Conservation (phyloP, 371 early-diverging fungal genomes). For the Synchytrium microbalum region DNA sequence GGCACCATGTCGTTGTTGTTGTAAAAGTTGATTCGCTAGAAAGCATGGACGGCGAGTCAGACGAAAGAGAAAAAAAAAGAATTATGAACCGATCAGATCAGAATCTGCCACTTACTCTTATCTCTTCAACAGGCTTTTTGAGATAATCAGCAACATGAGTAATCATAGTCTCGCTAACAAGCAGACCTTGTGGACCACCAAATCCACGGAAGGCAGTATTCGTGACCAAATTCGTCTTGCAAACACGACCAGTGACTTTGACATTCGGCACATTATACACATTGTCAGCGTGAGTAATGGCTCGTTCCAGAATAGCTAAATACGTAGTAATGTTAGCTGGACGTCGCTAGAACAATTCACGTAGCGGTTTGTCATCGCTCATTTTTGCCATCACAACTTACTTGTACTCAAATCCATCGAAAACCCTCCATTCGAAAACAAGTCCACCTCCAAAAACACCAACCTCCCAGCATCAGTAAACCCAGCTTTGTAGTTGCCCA, state of each 20-base stretch:
- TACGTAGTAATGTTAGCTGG: background rate
- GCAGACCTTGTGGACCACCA: slow-evolving; percentile 71
- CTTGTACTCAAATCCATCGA: slow-evolving; percentile 23
- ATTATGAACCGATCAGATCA: background rate
- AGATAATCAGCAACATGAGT: slow-evolving; percentile 58
- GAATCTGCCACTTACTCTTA: slow-evolving; percentile 29
- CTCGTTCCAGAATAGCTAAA: slow-evolving; percentile 60
- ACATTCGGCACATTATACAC: slow-evolving; percentile 61
- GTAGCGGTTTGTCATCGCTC: background rate
- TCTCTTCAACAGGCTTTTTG: slow-evolving; percentile 40
- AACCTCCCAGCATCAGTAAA: slow-evolving; percentile 53
- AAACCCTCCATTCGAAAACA: slow-evolving; percentile 57
- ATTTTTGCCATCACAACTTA: background rate
- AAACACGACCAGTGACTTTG: slow-evolving; percentile 51
- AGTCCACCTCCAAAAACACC: slow-evolving; percentile 45
- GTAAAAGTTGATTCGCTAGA: slow-evolving; percentile 54
- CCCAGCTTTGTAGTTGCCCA: slow-evolving; percentile 61
- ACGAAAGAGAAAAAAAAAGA: background rate
- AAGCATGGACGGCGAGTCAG: too few relatives aligned
- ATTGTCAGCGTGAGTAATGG: slow-evolving; percentile 62
- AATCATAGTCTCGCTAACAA: slow-evolving; percentile 61
- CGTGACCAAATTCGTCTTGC: slow-evolving; percentile 65
- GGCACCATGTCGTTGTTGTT: slow-evolving; percentile 53
- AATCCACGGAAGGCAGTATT: slow-evolving; percentile 73
- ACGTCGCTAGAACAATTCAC: too few relatives aligned